Base-by-base conservation (phyloP, 441 rosid species). In the Erodium chrysanthum region DNA sequence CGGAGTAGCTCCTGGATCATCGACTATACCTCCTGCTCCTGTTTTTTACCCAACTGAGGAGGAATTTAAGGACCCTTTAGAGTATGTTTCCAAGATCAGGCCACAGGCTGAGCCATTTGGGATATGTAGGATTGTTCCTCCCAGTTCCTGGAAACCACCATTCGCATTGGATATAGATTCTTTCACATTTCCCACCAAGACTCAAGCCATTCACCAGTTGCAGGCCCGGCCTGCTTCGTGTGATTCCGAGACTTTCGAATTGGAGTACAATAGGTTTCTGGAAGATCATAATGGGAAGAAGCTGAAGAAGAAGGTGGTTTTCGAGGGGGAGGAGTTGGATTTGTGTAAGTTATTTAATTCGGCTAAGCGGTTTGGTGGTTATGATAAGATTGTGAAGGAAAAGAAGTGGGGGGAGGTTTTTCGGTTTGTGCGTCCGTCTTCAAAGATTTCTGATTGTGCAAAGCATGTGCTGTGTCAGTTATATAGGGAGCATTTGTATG, bases 171-270 rank as follows among this genome's bases (percentile, higher is more conserved):
- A 86, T 74, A 64, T 80, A 78, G 83, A 82, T 65, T 77, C 83
- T 40, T 88, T 93, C 74, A 82, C 77, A 63, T 90, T 93, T 64
- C 97, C 96, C 0, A 93, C 97, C 0, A 93, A 93, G 73, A 86
- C 98, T 4, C 98, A 93, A 77, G 98, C 94, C 42, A 93, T 93
- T 83, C 98, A 93, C 68, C 96, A 85, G 83, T 81, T 93, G 82
- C 98, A 93, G 80, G 90, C 82, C 2, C 86, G 98, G 67, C 85
- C 97, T 15, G 90, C 97, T 50, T 87, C 97, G 0, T 89, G 91
- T 64, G 95, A 93, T 78, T 79, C 95, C 0, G 79, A 88, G 81
- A 93, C 96, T 48, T 93, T 93, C 77, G 88, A 86, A 82, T 79
- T 93, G 83, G 97, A 90, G 78, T 93, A 90, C 58, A 73, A 70